Evolutionary conservation across 176 grass and related monocot genomes (phyloP).

Genomic region (Rhynchospora pubera): DNA sequence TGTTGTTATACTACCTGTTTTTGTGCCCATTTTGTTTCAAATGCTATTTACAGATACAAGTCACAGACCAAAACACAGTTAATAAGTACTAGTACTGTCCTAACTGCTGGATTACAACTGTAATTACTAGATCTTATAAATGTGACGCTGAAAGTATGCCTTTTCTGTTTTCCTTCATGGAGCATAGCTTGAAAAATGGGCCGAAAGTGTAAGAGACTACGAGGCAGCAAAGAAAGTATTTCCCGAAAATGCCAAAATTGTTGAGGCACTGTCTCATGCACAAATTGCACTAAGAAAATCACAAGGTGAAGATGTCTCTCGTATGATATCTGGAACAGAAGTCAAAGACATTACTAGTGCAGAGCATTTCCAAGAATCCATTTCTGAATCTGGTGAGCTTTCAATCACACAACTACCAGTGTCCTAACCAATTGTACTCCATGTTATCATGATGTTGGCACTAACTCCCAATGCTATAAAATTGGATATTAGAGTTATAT

Average conservation of each 20-base stretch:
- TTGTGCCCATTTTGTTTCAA: not conserved
- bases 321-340: slow-evolving; percentile 48
- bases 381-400: slow-evolving; percentile 46
- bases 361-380: slow-evolving; percentile 56
- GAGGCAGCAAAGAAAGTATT: slow-evolving; percentile 53
- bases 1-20: not conserved
- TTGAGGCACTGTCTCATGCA: slow-evolving; percentile 47
- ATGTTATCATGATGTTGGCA: not conserved
- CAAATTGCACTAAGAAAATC: slow-evolving; percentile 48
- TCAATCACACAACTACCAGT: not conserved
- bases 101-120: not conserved
- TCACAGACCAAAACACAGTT: not conserved
- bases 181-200: slow-evolving; percentile 66
- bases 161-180: not conserved
- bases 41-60: not conserved
- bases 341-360: slow-evolving; percentile 39
- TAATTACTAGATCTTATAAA: not conserved
- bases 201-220: slow-evolving; percentile 63
- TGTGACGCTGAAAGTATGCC: not conserved
- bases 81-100: no score
- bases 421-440: not conserved
- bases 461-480: not conserved
- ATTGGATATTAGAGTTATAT: not conserved
- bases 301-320: slow-evolving; percentile 48
- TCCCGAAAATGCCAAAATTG: slow-evolving; percentile 35